These are phyloP conservation scores for Petrea volubilis DNA, from an alignment of 257 asterid species.

Conservation along the genomic window DNA sequence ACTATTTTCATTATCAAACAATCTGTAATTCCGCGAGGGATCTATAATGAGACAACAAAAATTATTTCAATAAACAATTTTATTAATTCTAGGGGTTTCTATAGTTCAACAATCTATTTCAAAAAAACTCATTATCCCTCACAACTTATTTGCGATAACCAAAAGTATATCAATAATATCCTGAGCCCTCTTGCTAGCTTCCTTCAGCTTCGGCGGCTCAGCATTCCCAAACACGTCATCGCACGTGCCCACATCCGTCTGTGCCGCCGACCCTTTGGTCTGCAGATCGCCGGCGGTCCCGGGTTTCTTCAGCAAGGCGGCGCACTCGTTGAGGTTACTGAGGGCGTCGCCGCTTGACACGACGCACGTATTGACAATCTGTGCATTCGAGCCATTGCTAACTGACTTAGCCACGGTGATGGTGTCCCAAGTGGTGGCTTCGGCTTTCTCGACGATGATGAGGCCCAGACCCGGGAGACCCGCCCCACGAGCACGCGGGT, in stretches of 20 bases:
- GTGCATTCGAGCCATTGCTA: neutral
- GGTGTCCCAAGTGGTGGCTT: neutral
- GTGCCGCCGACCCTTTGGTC: slow-evolving; percentile 34
- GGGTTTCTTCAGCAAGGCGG: slow-evolving; percentile 5
- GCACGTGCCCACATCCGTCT: slow-evolving; percentile 21
- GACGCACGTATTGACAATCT: slow-evolving; percentile 11
- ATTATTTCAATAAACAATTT: too few species aligned
- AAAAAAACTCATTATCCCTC: too few species aligned
- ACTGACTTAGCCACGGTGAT: neutral
- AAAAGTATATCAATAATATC: slow-evolving; percentile 16
- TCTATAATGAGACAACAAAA: too few species aligned
- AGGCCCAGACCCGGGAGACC: slow-evolving; percentile 24
- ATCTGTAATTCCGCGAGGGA: too few species aligned
- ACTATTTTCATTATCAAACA: too few species aligned
- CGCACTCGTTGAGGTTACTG: slow-evolving; percentile 1
- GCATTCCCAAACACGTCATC: slow-evolving; percentile 18
- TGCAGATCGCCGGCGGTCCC: too few species aligned
- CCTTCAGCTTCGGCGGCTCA: slow-evolving; percentile 29
- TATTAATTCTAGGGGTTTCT: too few species aligned
- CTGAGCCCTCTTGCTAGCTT: neutral
- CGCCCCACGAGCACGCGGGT: slow-evolving; percentile 28
- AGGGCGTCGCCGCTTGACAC: slow-evolving; percentile 22
- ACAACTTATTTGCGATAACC: slow-evolving; percentile 15
- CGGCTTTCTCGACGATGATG: slow-evolving; percentile 12
- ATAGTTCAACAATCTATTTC: too few species aligned